Evolutionary conservation across 2,329 filamentous ascomycete species (phyloP).

Genomic region (Xenosphaeropsis pyriputrescens): DNA sequence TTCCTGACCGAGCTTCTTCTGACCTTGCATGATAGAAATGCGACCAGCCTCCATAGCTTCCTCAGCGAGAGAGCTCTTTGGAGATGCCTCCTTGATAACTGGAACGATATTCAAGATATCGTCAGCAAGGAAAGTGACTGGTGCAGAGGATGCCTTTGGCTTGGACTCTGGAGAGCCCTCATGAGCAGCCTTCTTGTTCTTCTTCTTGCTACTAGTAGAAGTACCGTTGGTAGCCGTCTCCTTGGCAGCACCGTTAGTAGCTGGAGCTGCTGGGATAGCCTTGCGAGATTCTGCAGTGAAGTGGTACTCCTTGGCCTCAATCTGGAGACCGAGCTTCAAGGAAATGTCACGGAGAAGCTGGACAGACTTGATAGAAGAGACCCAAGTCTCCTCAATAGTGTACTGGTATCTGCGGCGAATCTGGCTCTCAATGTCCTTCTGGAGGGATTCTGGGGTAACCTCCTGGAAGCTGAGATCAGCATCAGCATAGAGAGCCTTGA

Average conservation of each 20-base stretch:
- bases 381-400: constrained; percentile 54
- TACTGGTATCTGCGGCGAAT: constrained; percentile 64
- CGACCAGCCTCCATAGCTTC: constrained; percentile 92
- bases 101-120: constrained; percentile 91
- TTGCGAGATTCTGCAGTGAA: constrained; percentile 38
- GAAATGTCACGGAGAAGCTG: constrained; percentile 83
- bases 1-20: constrained; percentile 93
- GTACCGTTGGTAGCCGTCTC: constrained; percentile 20
- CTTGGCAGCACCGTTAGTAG: constrained; percentile 21
- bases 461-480: constrained; percentile 70
- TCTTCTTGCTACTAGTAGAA: constrained; percentile 27
- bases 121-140: constrained; percentile 60
- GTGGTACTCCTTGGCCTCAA: constrained; percentile 63
- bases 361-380: constrained; percentile 50
- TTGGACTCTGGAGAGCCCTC: constrained; percentile 29
- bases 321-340: constrained; percentile 78
- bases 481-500: constrained; percentile 68
- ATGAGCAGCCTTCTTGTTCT: constrained; percentile 44
- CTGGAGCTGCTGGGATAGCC: constrained; percentile 16
- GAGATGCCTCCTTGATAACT: constrained; percentile 84
- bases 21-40: constrained; percentile 88
- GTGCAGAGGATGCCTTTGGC: constrained; percentile 27
- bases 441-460: constrained; percentile 59
- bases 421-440: constrained; percentile 56
- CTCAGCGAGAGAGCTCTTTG: constrained; percentile 80